Conservation (phyloP, 2,329 filamentous ascomycete genomes). For the Pezicula neosporulosa region DNA sequence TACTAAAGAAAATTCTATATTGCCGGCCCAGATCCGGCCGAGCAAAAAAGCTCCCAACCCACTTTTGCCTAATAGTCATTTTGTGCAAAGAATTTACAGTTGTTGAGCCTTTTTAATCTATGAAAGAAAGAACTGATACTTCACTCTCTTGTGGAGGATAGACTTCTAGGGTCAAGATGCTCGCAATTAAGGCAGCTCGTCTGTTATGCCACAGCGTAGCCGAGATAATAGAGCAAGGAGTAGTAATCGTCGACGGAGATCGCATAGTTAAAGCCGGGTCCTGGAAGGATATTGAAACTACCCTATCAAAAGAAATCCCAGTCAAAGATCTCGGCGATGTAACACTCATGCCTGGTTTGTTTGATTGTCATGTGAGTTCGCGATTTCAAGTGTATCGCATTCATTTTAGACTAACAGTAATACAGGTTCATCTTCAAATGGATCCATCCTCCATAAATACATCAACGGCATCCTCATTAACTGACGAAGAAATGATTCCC, state of each 20-base stretch:
- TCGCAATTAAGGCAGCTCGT: conserved; percentile 4
- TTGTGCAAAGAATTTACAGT: too few relatives aligned
- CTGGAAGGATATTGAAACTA: background rate
- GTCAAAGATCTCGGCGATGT: conserved; percentile 11
- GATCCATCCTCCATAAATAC: conserved; percentile 4
- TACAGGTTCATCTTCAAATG: background rate
- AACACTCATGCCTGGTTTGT: conserved; percentile 11
- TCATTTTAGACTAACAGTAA: background rate
- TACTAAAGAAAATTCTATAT: too few relatives aligned
- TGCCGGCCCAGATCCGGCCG: too few relatives aligned
- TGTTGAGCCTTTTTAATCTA: too few relatives aligned
- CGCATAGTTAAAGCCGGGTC: conserved; percentile 5
- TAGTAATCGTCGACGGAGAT: conserved; percentile 5
- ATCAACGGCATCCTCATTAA: background rate
- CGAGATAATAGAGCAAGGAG: conserved; percentile 7
- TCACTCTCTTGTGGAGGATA: too few relatives aligned
- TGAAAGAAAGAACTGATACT: too few relatives aligned
- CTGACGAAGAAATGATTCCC: conserved; percentile 8
- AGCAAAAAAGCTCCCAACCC: too few relatives aligned
- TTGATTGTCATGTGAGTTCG: conserved; percentile 13
- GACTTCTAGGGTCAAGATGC: background rate
- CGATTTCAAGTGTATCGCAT: background rate
- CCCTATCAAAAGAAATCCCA: background rate
- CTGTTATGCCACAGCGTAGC: conserved; percentile 6
- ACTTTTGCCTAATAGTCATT: too few relatives aligned